A percentile compares a stretch with the other conserved stretches of the same genome.
Evolutionary conservation across 2,329 filamentous ascomycete genomes (phyloP).

Genomic region (Fonsecaea erecta): DNA sequence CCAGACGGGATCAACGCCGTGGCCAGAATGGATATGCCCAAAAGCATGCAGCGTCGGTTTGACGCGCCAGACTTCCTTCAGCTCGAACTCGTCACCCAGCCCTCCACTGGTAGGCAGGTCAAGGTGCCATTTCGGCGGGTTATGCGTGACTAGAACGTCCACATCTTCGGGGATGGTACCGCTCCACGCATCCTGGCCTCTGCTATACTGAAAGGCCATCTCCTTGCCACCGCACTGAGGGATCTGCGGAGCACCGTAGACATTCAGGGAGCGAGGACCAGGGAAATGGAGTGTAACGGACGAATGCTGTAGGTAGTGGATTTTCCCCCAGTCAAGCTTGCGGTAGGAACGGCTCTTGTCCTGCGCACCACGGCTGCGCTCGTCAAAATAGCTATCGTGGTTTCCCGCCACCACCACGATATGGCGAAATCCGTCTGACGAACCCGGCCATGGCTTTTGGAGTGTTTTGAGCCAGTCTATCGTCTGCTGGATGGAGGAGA

Average conservation of each 20-base stretch:
- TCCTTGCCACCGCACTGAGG: slow-evolving; percentile 73
- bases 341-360: slow-evolving; percentile 57
- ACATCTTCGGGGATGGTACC: slow-evolving; percentile 71
- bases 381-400: slow-evolving; percentile 85
- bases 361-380: slow-evolving; percentile 60
- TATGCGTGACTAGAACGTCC: slow-evolving; percentile 81
- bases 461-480: slow-evolving; percentile 79
- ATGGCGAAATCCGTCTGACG: slow-evolving; percentile 65
- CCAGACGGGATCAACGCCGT: slow-evolving; percentile 70
- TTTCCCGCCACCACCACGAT: slow-evolving; percentile 87
- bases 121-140: slow-evolving; percentile 74
- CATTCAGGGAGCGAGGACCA: slow-evolving; percentile 63
- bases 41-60: slow-evolving; percentile 79
- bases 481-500: slow-evolving; percentile 76
- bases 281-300: slow-evolving; percentile 66
- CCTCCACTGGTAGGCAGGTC: slow-evolving; percentile 58
- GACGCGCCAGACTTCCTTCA: slow-evolving; percentile 74
- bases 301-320: slow-evolving; percentile 77
- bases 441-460: slow-evolving; percentile 37
- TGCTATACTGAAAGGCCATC: slow-evolving; percentile 78
- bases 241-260: slow-evolving; percentile 84
- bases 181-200: slow-evolving; percentile 70
- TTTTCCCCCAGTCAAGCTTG: slow-evolving; percentile 66
- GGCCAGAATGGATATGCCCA: slow-evolving; percentile 79
- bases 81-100: slow-evolving; percentile 71